These are phyloP conservation scores for Emericellopsis terricola DNA, from an alignment of 495 filamentous ascomycete species.

Conservation along the genomic window DNA sequence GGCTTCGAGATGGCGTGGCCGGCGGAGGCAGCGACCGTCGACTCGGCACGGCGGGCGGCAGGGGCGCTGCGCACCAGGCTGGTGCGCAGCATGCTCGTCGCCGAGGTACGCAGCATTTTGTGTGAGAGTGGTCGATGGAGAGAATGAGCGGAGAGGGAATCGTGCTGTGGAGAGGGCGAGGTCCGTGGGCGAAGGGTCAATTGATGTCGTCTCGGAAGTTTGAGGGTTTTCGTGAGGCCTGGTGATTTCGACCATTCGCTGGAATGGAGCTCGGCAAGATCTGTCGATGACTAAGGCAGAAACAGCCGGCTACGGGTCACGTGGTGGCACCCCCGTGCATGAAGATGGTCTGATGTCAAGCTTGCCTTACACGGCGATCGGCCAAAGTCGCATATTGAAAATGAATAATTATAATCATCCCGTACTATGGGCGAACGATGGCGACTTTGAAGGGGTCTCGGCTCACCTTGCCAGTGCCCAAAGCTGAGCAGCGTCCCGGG, in stretches of 20 bases:
- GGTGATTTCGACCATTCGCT: neutral
- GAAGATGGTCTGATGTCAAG: too few species aligned
- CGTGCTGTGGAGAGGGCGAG: too few species aligned
- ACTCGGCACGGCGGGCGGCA: slow-evolving; percentile 42
- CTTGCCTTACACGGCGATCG: too few species aligned
- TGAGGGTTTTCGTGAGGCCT: neutral
- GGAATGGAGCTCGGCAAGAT: neutral
- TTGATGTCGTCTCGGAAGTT: too few species aligned
- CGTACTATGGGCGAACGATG: slow-evolving; percentile 35
- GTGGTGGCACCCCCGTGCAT: neutral
- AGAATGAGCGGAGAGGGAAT: too few species aligned
- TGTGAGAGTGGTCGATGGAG: too few species aligned
- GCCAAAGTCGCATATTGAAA: too few species aligned
- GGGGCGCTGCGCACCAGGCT: slow-evolving; percentile 20
- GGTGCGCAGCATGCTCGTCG: slow-evolving; percentile 20
- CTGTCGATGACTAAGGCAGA: neutral
- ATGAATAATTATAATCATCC: too few species aligned
- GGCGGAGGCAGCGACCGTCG: too few species aligned
- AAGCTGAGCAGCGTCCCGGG: slow-evolving; percentile 23
- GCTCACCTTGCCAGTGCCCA: slow-evolving; percentile 27
- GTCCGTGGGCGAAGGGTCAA: too few species aligned
- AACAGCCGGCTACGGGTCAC: neutral
- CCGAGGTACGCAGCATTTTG: slow-evolving; percentile 23
- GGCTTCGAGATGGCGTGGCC: slow-evolving; percentile 97
- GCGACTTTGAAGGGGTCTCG: slow-evolving; percentile 15